Evolutionary conservation across 1,139 yeast genomes (phyloP).

Genomic region (Debaryomyces nepalensis): DNA sequence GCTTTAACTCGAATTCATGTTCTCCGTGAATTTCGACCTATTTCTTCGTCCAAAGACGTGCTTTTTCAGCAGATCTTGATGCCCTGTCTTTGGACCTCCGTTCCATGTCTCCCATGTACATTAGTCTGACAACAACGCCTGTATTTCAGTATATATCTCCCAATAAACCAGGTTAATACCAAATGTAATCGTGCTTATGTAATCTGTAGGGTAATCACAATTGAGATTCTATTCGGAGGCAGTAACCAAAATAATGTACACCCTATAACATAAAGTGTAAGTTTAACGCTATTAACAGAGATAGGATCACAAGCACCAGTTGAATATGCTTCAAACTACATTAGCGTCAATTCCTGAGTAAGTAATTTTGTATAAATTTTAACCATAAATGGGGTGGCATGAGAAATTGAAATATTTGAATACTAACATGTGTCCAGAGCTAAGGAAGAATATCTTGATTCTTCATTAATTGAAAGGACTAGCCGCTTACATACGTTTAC

Average conservation of each 20-base stretch:
- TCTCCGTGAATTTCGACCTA: not conserved
- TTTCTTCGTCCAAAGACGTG: not conserved
- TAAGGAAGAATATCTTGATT: constrained; percentile 54
- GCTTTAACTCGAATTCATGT: no score
- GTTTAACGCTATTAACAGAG: constrained; percentile 1
- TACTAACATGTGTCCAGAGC: constrained; percentile 38
- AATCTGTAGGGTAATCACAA: constrained; percentile 5
- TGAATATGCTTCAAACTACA: constrained; percentile 46
- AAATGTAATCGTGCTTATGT: no score
- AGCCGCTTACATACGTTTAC: constrained; percentile 49
- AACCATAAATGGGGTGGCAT: not conserved
- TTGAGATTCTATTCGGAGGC: constrained; percentile 10
- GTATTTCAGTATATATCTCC: not conserved
- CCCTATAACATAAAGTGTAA: constrained; percentile 1
- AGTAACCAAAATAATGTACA: constrained; percentile 13
- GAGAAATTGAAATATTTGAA: not conserved
- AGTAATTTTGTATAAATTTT: constrained; percentile 20
- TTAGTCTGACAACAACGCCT: not conserved
- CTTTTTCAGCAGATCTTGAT: no score
- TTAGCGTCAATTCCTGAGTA: constrained; percentile 53
- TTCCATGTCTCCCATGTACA: not conserved
- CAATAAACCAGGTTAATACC: no score
- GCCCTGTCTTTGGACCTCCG: no score
- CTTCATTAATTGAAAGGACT: constrained; percentile 57
- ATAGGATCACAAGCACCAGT: constrained; percentile 5